Base-by-base conservation (phyloP, 352 stramenopile genomes). In the Pythium grandisporangium region DNA sequence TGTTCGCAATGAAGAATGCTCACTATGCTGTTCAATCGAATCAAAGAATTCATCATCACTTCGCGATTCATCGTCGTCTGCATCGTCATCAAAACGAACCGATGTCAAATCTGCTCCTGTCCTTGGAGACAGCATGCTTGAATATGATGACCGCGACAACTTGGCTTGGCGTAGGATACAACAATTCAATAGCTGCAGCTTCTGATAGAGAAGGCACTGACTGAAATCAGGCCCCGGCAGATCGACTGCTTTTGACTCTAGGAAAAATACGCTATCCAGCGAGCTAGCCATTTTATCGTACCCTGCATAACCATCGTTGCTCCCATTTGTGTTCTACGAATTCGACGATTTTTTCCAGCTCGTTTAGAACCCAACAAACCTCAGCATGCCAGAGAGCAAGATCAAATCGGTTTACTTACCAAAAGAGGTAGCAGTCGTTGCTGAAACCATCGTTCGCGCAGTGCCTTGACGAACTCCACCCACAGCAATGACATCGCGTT, bases 41-140 rank as follows among this genome's bases (percentile, higher is more conserved):
- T 91, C 78, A 46, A 86, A 91, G 48, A 87, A 91, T 40, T 91
- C 78, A 26, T 91, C 74, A n/a, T 88, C 78, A 23, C 71, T 86
- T 14, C 33, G 53, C 27, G 51, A 63, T 10, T 48, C 56, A n/a
- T 70, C 61, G 12, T 19, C 30, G 19, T 62, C 51, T 33, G 48
- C 57, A 21, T 67, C 55, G 11, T 70, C 58, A 6, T 69, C 56
- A 5, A 70, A 48, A 1, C 30, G 39, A 42, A 65, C 67, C 6
- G 51, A 43, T 24, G 55, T 72, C 10, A 63, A 40, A 30, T 66
- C 63, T 3, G 49, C 52, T 46, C n/a, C 48, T 27, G 21, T 39
- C 24, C 25, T 24, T 19, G 32, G 24, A 17, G 17, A 45, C 21
- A 20, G 4, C 10, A 17, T 37, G 25, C 22, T 6, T 20, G 29